A percentile compares a stretch with the other conserved stretches of the same genome.
phyloP scores from a whole-genome alignment of 805 yeast genomes.

The Wickerhamiella cacticola region DNA sequence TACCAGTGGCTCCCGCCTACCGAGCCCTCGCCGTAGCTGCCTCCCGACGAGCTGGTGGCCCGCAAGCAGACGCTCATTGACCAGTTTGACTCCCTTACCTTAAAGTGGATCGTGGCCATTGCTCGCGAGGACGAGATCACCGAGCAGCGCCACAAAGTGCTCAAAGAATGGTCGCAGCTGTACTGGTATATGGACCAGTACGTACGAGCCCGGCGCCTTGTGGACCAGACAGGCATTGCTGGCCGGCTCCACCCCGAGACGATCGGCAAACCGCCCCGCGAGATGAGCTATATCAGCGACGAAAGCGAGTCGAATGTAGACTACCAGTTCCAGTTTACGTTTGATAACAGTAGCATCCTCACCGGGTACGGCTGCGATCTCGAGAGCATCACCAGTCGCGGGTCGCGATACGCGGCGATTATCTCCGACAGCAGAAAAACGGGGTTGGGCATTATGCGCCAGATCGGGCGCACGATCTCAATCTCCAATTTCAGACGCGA shows the following conservation, averaged over 20 bases:
- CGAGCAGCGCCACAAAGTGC: neutral
- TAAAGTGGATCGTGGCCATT: neutral
- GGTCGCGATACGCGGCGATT: neutral
- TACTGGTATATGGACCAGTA: conserved; percentile 68
- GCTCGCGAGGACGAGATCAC: neutral
- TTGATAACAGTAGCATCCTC: neutral
- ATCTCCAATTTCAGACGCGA: neutral
- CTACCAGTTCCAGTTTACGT: neutral
- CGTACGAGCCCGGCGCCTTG: conserved; percentile 62
- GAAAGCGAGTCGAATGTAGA: neutral
- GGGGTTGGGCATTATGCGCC: neutral
- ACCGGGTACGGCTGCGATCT: neutral
- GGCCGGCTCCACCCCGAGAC: conserved; percentile 27
- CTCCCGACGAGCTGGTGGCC: neutral
- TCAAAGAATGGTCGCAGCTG: conserved; percentile 28
- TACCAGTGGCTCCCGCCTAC: conserved; percentile 4
- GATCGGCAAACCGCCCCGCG: neutral
- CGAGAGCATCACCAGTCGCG: neutral
- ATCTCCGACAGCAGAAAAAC: neutral
- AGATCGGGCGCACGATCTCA: neutral
- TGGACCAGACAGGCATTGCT: conserved; percentile 58
- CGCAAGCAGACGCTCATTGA: neutral
- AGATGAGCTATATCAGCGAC: neutral
- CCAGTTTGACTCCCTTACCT: neutral
- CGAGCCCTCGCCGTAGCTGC: neutral